Conservation (phyloP, 2,329 filamentous ascomycete genomes). For the Paecilomyces sp. region DNA sequence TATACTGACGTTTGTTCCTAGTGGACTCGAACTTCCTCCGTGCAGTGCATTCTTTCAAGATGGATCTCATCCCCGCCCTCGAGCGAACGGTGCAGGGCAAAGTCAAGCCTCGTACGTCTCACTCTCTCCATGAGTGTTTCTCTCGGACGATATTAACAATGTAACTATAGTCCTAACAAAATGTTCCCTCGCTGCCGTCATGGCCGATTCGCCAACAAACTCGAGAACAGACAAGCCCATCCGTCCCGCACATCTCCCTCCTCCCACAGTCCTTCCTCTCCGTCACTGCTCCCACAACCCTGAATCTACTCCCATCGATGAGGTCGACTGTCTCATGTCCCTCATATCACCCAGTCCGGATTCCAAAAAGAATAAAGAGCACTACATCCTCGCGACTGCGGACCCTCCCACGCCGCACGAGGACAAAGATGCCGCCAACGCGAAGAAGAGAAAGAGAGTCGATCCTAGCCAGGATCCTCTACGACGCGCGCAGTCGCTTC, state of each 20-base stretch:
- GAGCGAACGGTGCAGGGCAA: constrained; percentile 80
- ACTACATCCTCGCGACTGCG: constrained; percentile 40
- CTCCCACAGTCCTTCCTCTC: constrained; percentile 37
- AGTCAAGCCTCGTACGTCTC: constrained; percentile 65
- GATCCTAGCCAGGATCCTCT: constrained; percentile 24
- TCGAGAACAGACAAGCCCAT: constrained; percentile 31
- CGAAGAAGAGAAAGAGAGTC: constrained; percentile 26
- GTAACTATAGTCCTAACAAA: constrained; percentile 67
- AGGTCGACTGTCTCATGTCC: constrained; percentile 38
- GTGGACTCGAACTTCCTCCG: constrained; percentile 80
- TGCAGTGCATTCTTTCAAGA: constrained; percentile 76
- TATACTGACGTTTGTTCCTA: constrained; percentile 10
- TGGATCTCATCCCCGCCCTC: constrained; percentile 73
- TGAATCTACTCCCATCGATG: constrained; percentile 35
- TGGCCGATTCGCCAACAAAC: constrained; percentile 30
- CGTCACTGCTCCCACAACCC: constrained; percentile 42
- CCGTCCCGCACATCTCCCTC: constrained; percentile 37
- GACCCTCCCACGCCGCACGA: constrained; percentile 23
- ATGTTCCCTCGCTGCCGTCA: constrained; percentile 40
- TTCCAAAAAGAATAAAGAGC: constrained; percentile 40
- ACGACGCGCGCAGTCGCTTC: constrained; percentile 24
- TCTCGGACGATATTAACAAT: constrained; percentile 13
- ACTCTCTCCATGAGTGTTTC: not conserved
- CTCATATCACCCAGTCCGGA: constrained; percentile 32
- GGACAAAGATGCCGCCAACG: constrained; percentile 11